Evolutionary conservation across 805 yeast genomes (phyloP).

Genomic region (Lipomyces yamanashiensis): DNA sequence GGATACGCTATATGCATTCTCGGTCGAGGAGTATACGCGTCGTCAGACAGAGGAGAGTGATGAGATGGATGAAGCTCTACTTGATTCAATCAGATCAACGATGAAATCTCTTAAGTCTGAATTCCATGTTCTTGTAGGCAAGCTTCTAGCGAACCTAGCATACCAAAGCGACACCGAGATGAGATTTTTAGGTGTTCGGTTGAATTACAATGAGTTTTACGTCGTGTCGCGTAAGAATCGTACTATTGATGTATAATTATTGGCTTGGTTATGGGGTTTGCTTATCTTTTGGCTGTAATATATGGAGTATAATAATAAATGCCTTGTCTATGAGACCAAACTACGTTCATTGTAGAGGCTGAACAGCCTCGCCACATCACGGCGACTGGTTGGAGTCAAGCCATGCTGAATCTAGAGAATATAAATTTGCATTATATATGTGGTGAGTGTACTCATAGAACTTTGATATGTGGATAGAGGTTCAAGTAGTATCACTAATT

Average conservation of each 20-base stretch:
- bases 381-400: no score
- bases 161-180: conserved; percentile 44
- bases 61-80: conserved; percentile 21
- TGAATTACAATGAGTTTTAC: conserved; percentile 47
- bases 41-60: conserved; percentile 12
- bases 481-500: not conserved
- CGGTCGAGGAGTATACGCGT: conserved; percentile 38
- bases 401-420: not conserved
- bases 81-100: conserved; percentile 28
- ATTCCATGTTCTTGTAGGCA: conserved; percentile 39
- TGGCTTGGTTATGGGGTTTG: not conserved
- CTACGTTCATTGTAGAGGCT: no score
- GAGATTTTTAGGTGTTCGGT: conserved; percentile 44
- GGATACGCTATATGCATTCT: conserved; percentile 38
- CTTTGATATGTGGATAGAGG: no score
- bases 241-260: not conserved
- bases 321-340: no score
- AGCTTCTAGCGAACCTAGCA: conserved; percentile 41
- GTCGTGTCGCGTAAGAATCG: conserved; percentile 17
- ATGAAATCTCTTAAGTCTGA: conserved; percentile 32
- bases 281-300: not conserved
- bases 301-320: no score
- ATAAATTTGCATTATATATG: not conserved
- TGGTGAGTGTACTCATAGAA: not conserved
- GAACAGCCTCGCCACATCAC: no score